Percentiles rank a stretch among this genome's conserved stretches.
phyloP scores from a whole-genome alignment of 202 grass and related monocot species.

The Panicum hallii region DNA sequence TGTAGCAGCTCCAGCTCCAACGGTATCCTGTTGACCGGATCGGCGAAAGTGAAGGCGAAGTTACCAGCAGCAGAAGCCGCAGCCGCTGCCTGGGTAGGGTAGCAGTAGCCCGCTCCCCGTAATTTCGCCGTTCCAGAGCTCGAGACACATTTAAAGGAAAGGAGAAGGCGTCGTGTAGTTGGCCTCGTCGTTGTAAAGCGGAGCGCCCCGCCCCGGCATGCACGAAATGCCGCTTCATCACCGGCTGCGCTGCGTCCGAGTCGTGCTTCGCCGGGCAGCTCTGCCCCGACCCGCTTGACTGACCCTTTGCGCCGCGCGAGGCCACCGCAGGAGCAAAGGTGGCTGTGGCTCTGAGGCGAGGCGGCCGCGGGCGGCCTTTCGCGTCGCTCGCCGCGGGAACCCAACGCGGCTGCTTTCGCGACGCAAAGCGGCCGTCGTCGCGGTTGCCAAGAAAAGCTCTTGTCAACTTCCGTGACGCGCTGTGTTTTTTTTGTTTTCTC shows the following conservation, averaged over 20 bases:
- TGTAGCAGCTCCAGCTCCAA: background rate
- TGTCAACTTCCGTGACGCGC: too few relatives aligned
- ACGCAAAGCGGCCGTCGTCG: too few relatives aligned
- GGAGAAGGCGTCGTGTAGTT: background rate
- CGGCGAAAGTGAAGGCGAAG: background rate
- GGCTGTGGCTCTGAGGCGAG: too few relatives aligned
- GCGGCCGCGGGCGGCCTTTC: background rate
- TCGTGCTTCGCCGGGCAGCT: too few relatives aligned
- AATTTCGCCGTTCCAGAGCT: conserved; percentile 6
- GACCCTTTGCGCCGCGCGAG: background rate
- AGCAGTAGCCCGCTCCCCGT: background rate
- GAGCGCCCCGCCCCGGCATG: conserved; percentile 5
- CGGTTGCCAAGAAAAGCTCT: too few relatives aligned
- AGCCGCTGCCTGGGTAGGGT: background rate
- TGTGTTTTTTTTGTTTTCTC: too few relatives aligned
- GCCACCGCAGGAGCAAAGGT: background rate
- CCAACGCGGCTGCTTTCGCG: background rate
- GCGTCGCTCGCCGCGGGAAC: background rate
- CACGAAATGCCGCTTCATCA: conserved; percentile 22
- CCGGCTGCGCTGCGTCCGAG: background rate
- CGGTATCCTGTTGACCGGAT: conserved; percentile 10
- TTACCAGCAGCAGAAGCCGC: background rate
- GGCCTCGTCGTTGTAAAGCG: background rate
- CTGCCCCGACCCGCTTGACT: background rate
- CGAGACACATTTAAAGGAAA: conserved; percentile 3